Conservation (phyloP, 352 stramenopile genomes). For the Pythium folliculosum region DNA sequence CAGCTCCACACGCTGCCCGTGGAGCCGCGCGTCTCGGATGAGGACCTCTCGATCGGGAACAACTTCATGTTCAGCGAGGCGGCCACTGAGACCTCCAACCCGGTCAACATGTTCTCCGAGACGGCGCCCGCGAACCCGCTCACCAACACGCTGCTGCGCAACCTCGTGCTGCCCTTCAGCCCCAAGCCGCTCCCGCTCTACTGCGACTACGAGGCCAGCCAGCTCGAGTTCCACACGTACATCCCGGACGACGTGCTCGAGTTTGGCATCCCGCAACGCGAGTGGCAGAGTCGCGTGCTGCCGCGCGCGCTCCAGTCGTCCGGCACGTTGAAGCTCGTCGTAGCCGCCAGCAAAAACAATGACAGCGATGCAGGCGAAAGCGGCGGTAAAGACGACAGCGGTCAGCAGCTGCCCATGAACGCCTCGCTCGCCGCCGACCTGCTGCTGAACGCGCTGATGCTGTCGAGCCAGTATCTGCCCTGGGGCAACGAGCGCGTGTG, state of each 20-base stretch:
- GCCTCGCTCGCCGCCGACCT: slow-evolving; percentile 4
- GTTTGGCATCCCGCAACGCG: neutral
- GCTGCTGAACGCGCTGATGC: slow-evolving; percentile 2
- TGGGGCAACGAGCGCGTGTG: neutral
- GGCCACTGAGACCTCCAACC: neutral
- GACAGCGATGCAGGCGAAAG: neutral
- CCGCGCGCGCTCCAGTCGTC: neutral
- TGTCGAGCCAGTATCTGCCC: neutral
- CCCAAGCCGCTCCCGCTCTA: neutral
- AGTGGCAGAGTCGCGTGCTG: neutral
- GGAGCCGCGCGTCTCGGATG: neutral
- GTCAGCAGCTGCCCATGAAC: slow-evolving; percentile 1
- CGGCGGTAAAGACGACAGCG: neutral
- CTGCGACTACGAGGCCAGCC: neutral
- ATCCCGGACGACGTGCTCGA: neutral
- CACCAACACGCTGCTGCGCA: slow-evolving; percentile 12
- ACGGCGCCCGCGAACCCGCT: neutral
- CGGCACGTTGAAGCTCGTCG: neutral
- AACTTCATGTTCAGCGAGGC: neutral
- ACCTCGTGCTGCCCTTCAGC: slow-evolving; percentile 1
- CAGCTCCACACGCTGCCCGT: slow-evolving; percentile 4
- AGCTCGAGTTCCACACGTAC: neutral
- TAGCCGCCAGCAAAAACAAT: neutral
- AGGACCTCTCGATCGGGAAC: neutral
- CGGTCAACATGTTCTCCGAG: neutral